Conservation (phyloP, 202 grass and related monocot genomes). For the Tripidium arundinaceum region DNA sequence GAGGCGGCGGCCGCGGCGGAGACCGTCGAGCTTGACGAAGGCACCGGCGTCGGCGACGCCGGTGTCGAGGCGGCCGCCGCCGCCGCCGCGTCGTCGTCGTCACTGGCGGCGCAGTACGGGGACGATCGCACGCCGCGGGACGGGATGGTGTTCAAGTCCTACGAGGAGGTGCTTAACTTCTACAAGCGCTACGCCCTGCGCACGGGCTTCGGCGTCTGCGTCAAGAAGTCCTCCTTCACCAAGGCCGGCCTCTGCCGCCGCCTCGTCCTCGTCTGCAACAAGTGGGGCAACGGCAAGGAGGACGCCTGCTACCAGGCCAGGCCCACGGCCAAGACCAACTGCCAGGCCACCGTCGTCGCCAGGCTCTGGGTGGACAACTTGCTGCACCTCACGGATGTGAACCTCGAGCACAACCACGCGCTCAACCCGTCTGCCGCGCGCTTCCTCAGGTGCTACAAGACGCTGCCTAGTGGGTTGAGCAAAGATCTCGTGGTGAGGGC, state of each 20-base stretch:
- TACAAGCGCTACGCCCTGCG: constrained; percentile 82
- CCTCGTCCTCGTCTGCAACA: constrained; percentile 76
- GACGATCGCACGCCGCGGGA: constrained; percentile 67
- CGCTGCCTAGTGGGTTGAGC: constrained; percentile 60
- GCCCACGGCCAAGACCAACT: constrained; percentile 84
- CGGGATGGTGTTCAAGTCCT: constrained; percentile 85
- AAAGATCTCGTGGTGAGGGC: constrained; percentile 67
- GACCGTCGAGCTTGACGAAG: constrained; percentile 40
- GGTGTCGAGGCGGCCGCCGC: constrained; percentile 32
- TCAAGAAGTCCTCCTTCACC: constrained; percentile 93
- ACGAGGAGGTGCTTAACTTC: constrained; percentile 88
- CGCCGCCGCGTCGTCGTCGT: not conserved
- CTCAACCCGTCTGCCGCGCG: constrained; percentile 58
- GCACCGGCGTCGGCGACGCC: not conserved
- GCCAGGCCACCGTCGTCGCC: constrained; percentile 67
- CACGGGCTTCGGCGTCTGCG: constrained; percentile 77
- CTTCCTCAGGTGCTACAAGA: constrained; percentile 75
- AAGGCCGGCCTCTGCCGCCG: constrained; percentile 75
- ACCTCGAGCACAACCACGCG: constrained; percentile 79
- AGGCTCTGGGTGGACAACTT: constrained; percentile 68
- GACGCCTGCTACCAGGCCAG: constrained; percentile 78
- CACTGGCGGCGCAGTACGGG: constrained; percentile 9
- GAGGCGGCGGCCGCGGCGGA: constrained; percentile 44
- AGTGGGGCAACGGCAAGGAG: constrained; percentile 65
- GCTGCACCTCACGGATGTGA: constrained; percentile 66